phyloP scores from a whole-genome alignment of 2,329 filamentous ascomycete genomes.

The Dothiorella sarmentorum region DNA sequence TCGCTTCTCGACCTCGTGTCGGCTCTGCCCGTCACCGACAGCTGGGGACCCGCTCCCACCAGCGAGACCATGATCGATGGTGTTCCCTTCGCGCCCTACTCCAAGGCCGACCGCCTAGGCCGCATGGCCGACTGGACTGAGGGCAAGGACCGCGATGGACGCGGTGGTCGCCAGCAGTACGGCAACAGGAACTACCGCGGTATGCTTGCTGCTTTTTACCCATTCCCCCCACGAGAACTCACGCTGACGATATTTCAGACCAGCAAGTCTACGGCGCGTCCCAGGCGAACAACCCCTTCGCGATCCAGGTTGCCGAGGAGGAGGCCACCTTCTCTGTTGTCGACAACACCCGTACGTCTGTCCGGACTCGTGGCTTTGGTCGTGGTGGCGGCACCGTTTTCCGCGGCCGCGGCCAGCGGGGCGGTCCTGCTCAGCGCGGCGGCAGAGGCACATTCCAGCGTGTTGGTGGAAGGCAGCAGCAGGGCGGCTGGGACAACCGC shows the following conservation, averaged over 20 bases:
- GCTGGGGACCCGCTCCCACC: constrained; percentile 81
- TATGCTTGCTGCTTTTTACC: constrained; percentile 35
- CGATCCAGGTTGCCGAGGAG: constrained; percentile 87
- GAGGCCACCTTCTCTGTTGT: constrained; percentile 98
- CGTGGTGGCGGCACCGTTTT: constrained; percentile 88
- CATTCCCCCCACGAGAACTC: not conserved
- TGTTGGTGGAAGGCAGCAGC: constrained; percentile 63
- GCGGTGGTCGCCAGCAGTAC: constrained; percentile 82
- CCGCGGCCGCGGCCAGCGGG: constrained; percentile 71
- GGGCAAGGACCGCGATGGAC: constrained; percentile 68
- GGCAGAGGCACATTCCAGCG: constrained; percentile 72
- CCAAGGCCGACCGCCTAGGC: constrained; percentile 96
- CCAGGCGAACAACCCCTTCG: constrained; percentile 73
- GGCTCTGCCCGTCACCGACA: constrained; percentile 43
- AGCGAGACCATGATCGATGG: constrained; percentile 87
- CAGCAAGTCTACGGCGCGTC: constrained; percentile 96
- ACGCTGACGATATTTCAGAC: constrained; percentile 54
- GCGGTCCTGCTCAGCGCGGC: constrained; percentile 69
- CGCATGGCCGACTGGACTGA: constrained; percentile 99
- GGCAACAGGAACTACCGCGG: constrained; percentile 84
- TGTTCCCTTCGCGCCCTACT: constrained; percentile 96
- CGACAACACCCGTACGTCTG: constrained; percentile 84
- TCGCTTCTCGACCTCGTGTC: constrained; percentile 48
- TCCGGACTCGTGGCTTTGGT: constrained; percentile 76
- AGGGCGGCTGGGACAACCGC: constrained; percentile 67